phyloP scores from a whole-genome alignment of 176 grass and related monocot species.

The Rhynchospora breviuscula region DNA sequence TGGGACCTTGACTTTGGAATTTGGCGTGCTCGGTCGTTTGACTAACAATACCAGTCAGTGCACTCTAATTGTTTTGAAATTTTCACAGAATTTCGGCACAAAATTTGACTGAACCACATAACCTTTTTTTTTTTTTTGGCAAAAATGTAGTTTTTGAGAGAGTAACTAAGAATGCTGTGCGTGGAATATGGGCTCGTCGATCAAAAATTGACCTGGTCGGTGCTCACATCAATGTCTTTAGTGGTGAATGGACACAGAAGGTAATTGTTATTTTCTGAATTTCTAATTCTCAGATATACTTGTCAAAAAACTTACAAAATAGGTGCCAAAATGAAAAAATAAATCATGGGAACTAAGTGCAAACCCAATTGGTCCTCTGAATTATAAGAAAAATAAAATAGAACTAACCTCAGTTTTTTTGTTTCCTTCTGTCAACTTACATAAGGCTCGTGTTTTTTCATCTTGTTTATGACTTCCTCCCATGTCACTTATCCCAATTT shows the following conservation, averaged over 20 bases:
- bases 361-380: background rate
- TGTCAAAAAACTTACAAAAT: background rate
- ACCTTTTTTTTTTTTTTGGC: background rate
- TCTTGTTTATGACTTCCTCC: background rate
- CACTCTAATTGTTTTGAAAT: slow-evolving; percentile 2
- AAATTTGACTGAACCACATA: background rate
- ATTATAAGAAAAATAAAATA: background rate
- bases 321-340: background rate
- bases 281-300: background rate
- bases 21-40: slow-evolving; percentile 81
- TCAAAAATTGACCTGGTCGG: slow-evolving; percentile 93
- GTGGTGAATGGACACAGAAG: slow-evolving; percentile 99
- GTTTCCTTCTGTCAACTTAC: background rate
- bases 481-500: background rate
- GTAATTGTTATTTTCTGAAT: slow-evolving; percentile 24
- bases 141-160: slow-evolving; percentile 79
- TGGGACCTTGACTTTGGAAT: slow-evolving; percentile 94
- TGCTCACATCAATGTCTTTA: slow-evolving; percentile 97
- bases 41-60: slow-evolving; percentile 74
- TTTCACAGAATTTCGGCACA: background rate
- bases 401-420: background rate
- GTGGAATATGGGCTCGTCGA: slow-evolving; percentile 82
- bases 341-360: background rate
- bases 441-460: background rate
- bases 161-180: slow-evolving; percentile 90